Conservation (phyloP, 2,329 filamentous ascomycete species). For the Cladosporium sp. region DNA sequence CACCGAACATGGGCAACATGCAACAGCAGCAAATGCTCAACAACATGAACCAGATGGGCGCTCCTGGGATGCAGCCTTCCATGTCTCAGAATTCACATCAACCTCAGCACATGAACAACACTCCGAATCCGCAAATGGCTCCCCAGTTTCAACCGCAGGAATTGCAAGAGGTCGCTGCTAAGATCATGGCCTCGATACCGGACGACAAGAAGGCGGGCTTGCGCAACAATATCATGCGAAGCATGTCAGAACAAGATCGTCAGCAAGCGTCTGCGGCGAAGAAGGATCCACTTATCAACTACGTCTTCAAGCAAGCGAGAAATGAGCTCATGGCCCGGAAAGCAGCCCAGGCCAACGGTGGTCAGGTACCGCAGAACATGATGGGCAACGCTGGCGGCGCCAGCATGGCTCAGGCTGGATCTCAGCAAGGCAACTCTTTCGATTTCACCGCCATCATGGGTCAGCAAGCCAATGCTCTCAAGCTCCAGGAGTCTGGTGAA, state of each 20-base stretch:
- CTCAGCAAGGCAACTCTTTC: conserved; percentile 28
- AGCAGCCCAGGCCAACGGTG: conserved; percentile 3
- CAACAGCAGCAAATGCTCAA: conserved; percentile 11
- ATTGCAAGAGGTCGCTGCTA: conserved; percentile 18
- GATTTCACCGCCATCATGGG: conserved; percentile 55
- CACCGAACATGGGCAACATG: conserved; percentile 33
- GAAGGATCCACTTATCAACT: conserved; percentile 23
- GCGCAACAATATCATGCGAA: conserved; percentile 20
- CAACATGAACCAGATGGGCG: conserved; percentile 19
- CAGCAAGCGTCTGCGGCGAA: conserved; percentile 17
- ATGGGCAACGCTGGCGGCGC: conserved; percentile 31
- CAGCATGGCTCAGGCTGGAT: conserved; percentile 13
- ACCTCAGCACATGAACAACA: conserved; percentile 12
- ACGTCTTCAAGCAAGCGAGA: conserved; percentile 19
- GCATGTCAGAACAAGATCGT: conserved; percentile 21
- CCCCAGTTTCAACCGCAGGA: conserved; percentile 13
- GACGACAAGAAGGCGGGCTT: conserved; percentile 23
- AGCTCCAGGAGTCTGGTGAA: conserved; percentile 57
- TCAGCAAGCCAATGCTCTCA: conserved; percentile 59
- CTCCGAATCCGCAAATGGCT: conserved; percentile 1
- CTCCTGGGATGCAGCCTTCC: conserved; percentile 13
- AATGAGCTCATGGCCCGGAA: conserved; percentile 11
- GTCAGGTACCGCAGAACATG: conserved; percentile 17
- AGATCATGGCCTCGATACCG: conserved; percentile 20
- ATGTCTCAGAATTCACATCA: conserved; percentile 22